Base-by-base conservation (phyloP, 495 filamentous ascomycete genomes). In the Aspergillus bridgeri region DNA sequence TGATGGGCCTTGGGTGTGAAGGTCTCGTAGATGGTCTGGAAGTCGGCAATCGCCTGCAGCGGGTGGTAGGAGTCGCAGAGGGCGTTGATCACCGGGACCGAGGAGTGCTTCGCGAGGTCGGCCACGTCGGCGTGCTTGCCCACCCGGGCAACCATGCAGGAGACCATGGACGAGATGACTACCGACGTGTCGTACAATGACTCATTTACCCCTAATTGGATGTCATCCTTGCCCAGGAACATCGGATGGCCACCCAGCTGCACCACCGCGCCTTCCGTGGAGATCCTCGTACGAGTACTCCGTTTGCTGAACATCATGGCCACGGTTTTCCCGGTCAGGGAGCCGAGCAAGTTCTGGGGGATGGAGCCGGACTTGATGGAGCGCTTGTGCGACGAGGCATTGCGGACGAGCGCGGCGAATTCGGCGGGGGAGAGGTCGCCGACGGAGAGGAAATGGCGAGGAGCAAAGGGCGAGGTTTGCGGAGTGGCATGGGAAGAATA, bases 271-370 rank as follows among this genome's bases (percentile, higher is more conserved):
- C 86, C 84, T 76, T 98, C 94, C 15, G 91, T 96, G 15, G 91
- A 96, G 24, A 98, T 86, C 49, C 94, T 84, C 17, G 94, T 98
- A 48, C 94, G 81, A 15, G 94, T 98, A 61, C 88, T 92, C 24
- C 92, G 85, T 77, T 98, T 98, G 77, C 80, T 92, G 80, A 98
- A 98, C 79, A 92, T 88, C 86, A 98, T 89, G 57, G 94, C 92
- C 13, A 97, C 82, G 3, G 92, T 95, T 72, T 91, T 84, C 21
- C 90, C 90, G 20, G 81, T 76, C 57, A 92, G 67, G 1, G 80
- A 64, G 18, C 78, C 76, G 9, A 82, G 68, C 15, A 89, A 72
- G 43, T 75, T 74, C 48, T 78, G 72, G 3, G 88, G 87, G 42
- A 85, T 73, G 33, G 79, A 72, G 17, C 87, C 86, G 29, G 84